Conservation (phyloP, 306 rosid species). For the Malus fusca region DNA sequence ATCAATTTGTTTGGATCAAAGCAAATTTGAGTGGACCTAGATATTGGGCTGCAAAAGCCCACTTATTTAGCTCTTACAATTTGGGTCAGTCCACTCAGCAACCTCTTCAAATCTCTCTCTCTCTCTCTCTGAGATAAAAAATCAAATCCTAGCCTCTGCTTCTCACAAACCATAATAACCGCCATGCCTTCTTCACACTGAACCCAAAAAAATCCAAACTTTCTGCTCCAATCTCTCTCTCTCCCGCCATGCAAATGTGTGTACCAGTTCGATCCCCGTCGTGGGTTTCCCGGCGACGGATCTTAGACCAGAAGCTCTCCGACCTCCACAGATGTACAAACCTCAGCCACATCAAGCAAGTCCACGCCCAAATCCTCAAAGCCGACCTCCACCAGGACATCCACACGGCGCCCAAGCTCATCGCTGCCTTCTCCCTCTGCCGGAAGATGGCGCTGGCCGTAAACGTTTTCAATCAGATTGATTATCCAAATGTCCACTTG, state of each 20-base stretch:
- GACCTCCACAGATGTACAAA: slow-evolving; percentile 59
- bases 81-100: neutral
- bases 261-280: slow-evolving; percentile 41
- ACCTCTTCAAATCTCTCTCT: neutral
- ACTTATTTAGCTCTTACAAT: neutral
- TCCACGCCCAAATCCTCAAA: slow-evolving; percentile 70
- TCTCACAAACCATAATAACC: neutral
- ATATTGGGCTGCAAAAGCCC: neutral
- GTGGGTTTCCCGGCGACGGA: slow-evolving; percentile 70
- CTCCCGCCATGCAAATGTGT: slow-evolving; percentile 41
- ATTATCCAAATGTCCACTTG: slow-evolving; percentile 48
- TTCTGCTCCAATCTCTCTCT: neutral
- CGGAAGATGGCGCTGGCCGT: slow-evolving; percentile 51
- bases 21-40: neutral
- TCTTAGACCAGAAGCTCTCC: slow-evolving; percentile 61
- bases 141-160: neutral
- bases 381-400: slow-evolving; percentile 52
- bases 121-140: neutral
- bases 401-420: slow-evolving; percentile 56
- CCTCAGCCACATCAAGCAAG: slow-evolving; percentile 48
- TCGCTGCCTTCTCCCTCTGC: slow-evolving; percentile 60
- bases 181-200: neutral
- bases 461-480: slow-evolving; percentile 55
- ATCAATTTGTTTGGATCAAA: neutral
- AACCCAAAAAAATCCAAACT: neutral